A percentile compares a stretch with the other conserved stretches of the same genome.
Evolutionary conservation across 1,139 yeast species (phyloP).

Genomic region (Diutina catenulata): DNA sequence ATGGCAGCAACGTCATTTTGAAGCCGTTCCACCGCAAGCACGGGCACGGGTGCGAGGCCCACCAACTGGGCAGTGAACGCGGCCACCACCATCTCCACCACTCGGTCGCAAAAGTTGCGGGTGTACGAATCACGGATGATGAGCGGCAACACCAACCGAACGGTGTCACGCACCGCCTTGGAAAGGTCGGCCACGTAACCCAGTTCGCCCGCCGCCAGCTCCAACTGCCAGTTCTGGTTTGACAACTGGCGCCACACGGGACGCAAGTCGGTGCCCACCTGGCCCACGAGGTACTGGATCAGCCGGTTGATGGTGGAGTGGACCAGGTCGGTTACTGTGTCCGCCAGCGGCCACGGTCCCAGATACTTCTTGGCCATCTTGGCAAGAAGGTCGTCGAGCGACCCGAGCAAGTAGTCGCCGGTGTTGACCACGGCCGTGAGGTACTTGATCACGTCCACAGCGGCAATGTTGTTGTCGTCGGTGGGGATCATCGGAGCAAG

Average conservation of each 20-base stretch:
- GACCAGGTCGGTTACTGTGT: background rate
- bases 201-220: slow-evolving; percentile 58
- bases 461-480: slow-evolving; percentile 11
- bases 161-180: slow-evolving; percentile 32
- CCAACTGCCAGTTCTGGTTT: slow-evolving; percentile 67
- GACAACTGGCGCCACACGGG: slow-evolving; percentile 79
- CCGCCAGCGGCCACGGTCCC: background rate
- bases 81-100: slow-evolving; percentile 51
- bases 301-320: background rate
- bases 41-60: slow-evolving; percentile 52
- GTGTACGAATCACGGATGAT: slow-evolving; percentile 62
- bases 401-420: slow-evolving; percentile 49
- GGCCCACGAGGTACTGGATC: slow-evolving; percentile 42
- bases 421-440: slow-evolving; percentile 73
- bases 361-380: background rate
- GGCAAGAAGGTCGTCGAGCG: background rate
- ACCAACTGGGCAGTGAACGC: slow-evolving; percentile 50
- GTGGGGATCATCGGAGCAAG: slow-evolving; percentile 49
- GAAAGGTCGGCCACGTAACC: slow-evolving; percentile 53
- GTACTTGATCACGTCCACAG: slow-evolving; percentile 49
- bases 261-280: slow-evolving; percentile 51
- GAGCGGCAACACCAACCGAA: slow-evolving; percentile 40
- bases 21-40: slow-evolving; percentile 71
- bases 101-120: slow-evolving; percentile 64
- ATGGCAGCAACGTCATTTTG: slow-evolving; percentile 58